Evolutionary conservation across 2,329 filamentous ascomycete species (phyloP).

Genomic region (Aspergillus awamori): DNA sequence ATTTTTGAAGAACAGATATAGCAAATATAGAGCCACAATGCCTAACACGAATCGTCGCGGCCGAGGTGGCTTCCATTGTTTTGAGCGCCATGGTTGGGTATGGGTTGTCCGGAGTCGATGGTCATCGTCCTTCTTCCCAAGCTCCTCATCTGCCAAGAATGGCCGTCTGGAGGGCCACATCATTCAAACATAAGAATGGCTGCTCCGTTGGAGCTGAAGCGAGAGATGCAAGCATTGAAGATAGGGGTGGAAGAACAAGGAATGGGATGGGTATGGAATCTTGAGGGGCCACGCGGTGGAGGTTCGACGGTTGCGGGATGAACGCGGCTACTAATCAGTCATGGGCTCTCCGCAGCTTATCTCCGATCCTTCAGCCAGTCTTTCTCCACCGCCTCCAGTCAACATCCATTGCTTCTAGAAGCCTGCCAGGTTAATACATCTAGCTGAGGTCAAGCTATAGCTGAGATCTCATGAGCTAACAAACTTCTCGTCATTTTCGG

Average conservation of each 20-base stretch:
- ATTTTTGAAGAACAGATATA: constrained; percentile 68
- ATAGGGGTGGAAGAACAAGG: background rate
- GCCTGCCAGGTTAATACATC: background rate
- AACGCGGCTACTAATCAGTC: constrained; percentile 3
- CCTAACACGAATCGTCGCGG: constrained; percentile 56
- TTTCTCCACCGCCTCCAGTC: constrained; percentile 2
- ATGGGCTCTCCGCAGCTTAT: constrained; percentile 4
- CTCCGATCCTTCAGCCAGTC: constrained; percentile 1
- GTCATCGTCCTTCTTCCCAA: constrained; percentile 68
- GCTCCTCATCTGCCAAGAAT: constrained; percentile 61
- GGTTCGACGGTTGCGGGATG: constrained; percentile 13
- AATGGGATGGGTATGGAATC: background rate
- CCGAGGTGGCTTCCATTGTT: constrained; percentile 39
- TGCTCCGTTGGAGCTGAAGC: constrained; percentile 28
- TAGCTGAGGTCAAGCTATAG: background rate
- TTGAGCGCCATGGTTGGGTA: constrained; percentile 35
- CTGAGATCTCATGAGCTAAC: background rate
- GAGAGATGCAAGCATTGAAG: constrained; percentile 15
- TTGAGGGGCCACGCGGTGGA: constrained; percentile 3
- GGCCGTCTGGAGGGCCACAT: constrained; percentile 48
- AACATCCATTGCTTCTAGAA: background rate
- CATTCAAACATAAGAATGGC: constrained; percentile 21
- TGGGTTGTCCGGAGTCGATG: constrained; percentile 46
- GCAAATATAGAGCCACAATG: constrained; percentile 50
- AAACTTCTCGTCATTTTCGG: background rate